Percentiles rank a stretch among this genome's conserved stretches.
These are phyloP conservation scores for Flaveria floridana DNA, from an alignment of 140 eudicot genomes.

Conservation along the genomic window DNA sequence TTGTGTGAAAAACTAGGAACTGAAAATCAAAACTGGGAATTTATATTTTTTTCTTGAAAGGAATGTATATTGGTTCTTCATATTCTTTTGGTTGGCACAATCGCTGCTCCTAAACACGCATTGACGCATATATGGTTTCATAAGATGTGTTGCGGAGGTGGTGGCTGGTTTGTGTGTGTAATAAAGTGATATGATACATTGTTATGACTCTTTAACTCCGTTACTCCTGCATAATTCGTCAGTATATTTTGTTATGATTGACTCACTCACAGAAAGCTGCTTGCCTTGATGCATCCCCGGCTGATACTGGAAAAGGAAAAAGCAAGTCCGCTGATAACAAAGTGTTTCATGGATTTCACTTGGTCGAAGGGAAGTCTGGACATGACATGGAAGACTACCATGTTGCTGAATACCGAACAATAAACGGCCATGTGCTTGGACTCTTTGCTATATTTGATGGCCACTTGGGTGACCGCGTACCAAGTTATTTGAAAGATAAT, in stretches of 20 bases:
- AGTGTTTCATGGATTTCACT: constrained; percentile 65
- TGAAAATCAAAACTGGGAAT: background rate
- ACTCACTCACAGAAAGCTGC: constrained; percentile 50
- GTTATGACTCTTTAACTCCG: background rate
- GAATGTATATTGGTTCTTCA: background rate
- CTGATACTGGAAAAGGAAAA: constrained; percentile 69
- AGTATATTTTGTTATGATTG: constrained; percentile 9
- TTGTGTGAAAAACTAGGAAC: background rate
- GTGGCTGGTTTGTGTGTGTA: background rate
- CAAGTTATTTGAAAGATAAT: constrained; percentile 61
- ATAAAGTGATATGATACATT: background rate
- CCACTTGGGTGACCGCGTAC: constrained; percentile 71
- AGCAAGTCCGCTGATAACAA: constrained; percentile 50
- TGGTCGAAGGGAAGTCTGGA: constrained; percentile 73
- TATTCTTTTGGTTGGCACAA: background rate
- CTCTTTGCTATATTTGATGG: constrained; percentile 85
- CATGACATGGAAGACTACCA: constrained; percentile 90
- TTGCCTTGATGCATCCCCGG: constrained; percentile 55
- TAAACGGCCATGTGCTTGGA: constrained; percentile 59
- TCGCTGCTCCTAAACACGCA: background rate
- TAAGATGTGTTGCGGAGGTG: background rate
- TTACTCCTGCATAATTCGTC: background rate
- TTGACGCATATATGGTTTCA: no score
- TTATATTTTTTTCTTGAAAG: background rate
- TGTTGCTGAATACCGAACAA: constrained; percentile 62